Conservation (phyloP, 176 grass and related monocot genomes). For the Musa acuminata region DNA sequence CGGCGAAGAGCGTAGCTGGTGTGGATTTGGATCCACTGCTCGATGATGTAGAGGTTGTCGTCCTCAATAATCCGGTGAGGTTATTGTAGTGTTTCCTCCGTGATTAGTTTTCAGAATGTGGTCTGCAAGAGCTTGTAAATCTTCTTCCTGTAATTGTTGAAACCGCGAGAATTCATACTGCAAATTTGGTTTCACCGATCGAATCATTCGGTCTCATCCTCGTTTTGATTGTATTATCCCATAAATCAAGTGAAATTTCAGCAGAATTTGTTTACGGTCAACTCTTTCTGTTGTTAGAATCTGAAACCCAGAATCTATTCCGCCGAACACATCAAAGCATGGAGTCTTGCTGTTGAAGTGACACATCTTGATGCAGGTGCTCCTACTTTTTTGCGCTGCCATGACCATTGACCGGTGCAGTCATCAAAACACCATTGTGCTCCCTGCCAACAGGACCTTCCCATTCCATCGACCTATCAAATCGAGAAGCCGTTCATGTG, state of each 20-base stretch:
- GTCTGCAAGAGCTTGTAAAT: not conserved
- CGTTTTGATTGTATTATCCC: too few species aligned
- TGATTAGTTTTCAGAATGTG: not conserved
- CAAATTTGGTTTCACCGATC: not conserved
- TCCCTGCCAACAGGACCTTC: too few species aligned
- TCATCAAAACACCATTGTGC: not conserved
- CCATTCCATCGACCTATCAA: too few species aligned
- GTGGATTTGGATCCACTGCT: not conserved
- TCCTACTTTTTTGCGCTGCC: not conserved
- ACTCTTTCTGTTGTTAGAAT: too few species aligned
- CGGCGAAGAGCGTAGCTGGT: not conserved
- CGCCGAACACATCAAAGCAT: too few species aligned
- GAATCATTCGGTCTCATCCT: not conserved
- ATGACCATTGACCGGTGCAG: not conserved
- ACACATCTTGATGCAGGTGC: too few species aligned
- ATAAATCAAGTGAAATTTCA: not conserved
- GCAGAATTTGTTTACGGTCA: too few species aligned
- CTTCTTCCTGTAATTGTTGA: conserved; percentile 9
- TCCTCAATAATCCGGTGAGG: conserved; percentile 11
- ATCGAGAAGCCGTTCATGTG: not conserved
- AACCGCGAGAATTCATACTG: not conserved
- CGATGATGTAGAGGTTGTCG: not conserved
- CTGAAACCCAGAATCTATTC: too few species aligned
- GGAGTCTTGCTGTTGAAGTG: too few species aligned
- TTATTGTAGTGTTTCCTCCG: not conserved